Conservation (phyloP, 176 grass and related monocot species). For the Guadua angustifolia region DNA sequence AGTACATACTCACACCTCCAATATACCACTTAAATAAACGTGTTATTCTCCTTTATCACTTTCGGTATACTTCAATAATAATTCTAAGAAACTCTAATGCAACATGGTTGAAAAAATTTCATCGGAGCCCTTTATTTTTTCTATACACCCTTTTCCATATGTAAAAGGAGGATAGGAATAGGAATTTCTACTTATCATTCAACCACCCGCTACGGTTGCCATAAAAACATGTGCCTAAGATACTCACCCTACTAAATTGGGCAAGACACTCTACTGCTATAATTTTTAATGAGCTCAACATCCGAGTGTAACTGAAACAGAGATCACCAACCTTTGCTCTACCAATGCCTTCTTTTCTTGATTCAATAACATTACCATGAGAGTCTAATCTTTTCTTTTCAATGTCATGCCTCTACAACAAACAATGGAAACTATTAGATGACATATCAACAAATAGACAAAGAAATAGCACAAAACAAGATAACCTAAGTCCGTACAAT, state of each 20-base stretch:
- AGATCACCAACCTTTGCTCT: slow-evolving; percentile 72
- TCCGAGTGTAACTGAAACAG: slow-evolving; percentile 15
- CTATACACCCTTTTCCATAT: no score
- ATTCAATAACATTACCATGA: slow-evolving; percentile 78
- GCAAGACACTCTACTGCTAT: neutral
- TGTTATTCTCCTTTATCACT: no score
- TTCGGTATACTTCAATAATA: no score
- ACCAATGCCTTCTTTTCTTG: slow-evolving; percentile 82
- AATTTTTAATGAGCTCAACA: slow-evolving; percentile 12
- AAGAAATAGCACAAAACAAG: slow-evolving; percentile 30
- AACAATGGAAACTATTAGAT: slow-evolving; percentile 36
- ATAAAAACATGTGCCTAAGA: neutral
- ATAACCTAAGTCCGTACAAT: slow-evolving; percentile 63
- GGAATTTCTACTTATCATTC: slow-evolving; percentile 22
- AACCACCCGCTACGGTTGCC: slow-evolving; percentile 2
- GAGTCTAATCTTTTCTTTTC: slow-evolving; percentile 73
- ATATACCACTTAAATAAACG: no score
- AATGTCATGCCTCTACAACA: slow-evolving; percentile 81
- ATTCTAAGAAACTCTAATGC: no score
- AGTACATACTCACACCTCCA: no score
- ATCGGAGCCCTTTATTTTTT: no score
- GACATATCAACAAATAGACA: slow-evolving; percentile 13
- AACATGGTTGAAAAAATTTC: no score
- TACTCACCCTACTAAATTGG: slow-evolving; percentile 7
- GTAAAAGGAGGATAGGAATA: neutral